Evolutionary conservation across 1,284 basidiomycete species (phyloP).

Genomic region (Puccinia triticina): DNA sequence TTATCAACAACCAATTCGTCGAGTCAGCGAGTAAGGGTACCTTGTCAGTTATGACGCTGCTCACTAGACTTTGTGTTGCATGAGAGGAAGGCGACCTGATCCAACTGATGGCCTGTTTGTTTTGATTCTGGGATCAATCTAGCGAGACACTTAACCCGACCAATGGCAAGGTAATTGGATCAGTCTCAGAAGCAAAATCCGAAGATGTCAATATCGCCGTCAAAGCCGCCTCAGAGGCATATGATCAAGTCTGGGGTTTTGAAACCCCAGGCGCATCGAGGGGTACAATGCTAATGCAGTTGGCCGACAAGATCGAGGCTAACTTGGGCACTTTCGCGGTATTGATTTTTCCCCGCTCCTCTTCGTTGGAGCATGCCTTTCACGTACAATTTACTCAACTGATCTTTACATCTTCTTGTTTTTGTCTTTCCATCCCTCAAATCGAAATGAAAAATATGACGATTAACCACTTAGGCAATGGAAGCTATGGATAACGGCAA

Average conservation of each 20-base stretch:
- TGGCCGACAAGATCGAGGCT: slow-evolving; percentile 74
- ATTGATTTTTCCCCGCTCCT: neutral
- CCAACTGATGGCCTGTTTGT: slow-evolving; percentile 61
- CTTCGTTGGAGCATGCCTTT: slow-evolving; percentile 58
- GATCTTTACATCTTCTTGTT: no score
- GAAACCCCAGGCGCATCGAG: slow-evolving; percentile 71
- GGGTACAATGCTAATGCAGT: slow-evolving; percentile 72
- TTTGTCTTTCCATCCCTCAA: no score
- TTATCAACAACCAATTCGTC: slow-evolving; percentile 78
- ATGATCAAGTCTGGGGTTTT: slow-evolving; percentile 74
- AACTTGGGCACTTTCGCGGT: slow-evolving; percentile 69
- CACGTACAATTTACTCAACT: no score
- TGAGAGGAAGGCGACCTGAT: slow-evolving; percentile 62
- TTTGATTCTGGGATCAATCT: neutral
- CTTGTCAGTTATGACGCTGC: slow-evolving; percentile 59
- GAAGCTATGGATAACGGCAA: slow-evolving; percentile 73
- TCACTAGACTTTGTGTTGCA: neutral
- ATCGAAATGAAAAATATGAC: neutral
- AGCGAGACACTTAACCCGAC: slow-evolving; percentile 76
- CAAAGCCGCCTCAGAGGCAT: slow-evolving; percentile 75
- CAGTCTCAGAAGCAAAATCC: slow-evolving; percentile 70
- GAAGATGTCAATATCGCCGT: slow-evolving; percentile 78
- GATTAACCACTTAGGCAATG: slow-evolving; percentile 52
- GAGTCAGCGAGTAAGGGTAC: slow-evolving; percentile 70
- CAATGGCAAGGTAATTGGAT: slow-evolving; percentile 72